Conservation (phyloP, 768 basidiomycete genomes). For the Agaricus blazei region DNA sequence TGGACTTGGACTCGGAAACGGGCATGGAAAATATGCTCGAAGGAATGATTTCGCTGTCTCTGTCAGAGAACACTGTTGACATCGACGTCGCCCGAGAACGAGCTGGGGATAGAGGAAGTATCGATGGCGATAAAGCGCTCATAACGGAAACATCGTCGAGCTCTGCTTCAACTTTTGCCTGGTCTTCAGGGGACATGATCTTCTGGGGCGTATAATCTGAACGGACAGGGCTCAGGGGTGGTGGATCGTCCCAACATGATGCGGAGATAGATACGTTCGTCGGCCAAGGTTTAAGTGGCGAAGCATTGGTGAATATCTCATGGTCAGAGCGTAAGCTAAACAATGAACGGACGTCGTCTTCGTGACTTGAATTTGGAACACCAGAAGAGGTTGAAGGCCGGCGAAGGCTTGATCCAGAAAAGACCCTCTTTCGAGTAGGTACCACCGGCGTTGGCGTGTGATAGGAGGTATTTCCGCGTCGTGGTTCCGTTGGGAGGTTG, state of each 20-base stretch:
- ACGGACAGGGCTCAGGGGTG: constrained; percentile 29
- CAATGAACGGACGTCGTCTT: constrained; percentile 53
- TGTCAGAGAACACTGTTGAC: constrained; percentile 30
- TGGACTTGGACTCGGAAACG: neutral
- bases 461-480: constrained; percentile 25
- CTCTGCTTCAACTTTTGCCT: constrained; percentile 49
- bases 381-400: constrained; percentile 48
- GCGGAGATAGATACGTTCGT: constrained; percentile 19
- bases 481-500: constrained; percentile 18
- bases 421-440: constrained; percentile 50
- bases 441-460: constrained; percentile 14
- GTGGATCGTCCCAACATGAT: constrained; percentile 47
- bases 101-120: constrained; percentile 21
- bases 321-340: constrained; percentile 46
- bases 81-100: constrained; percentile 33
- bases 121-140: constrained; percentile 20
- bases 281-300: constrained; percentile 18
- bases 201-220: constrained; percentile 55
- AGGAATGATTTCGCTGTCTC: constrained; percentile 15
- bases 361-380: constrained; percentile 22
- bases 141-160: constrained; percentile 7
- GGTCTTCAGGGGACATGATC: constrained; percentile 64
- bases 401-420: constrained; percentile 51
- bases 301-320: constrained; percentile 23
- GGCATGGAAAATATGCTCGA: constrained; percentile 8